Percentiles rank a stretch among this genome's conserved stretches.
Conservation (phyloP, 2,329 filamentous ascomycete genomes). For the Penicillium rolfsii region DNA sequence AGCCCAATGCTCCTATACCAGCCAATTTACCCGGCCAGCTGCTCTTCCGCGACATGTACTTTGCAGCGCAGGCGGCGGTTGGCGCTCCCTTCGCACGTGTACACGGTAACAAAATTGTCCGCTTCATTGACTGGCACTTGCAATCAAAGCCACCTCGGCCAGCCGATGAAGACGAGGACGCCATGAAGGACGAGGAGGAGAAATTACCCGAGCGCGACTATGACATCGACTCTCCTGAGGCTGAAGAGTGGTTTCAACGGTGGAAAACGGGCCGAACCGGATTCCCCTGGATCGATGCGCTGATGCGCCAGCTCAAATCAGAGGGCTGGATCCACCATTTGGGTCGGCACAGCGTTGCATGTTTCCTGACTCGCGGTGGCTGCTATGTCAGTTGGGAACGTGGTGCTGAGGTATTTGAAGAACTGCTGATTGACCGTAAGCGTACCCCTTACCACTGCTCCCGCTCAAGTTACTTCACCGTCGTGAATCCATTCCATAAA, state of each 20-base stretch:
- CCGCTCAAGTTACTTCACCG: neutral
- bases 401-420: conserved; percentile 76
- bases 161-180: neutral
- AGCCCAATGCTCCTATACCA: conserved; percentile 60
- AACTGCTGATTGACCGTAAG: conserved; percentile 68
- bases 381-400: conserved; percentile 81
- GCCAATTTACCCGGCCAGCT: conserved; percentile 73
- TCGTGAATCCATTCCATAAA: neutral
- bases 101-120: conserved; percentile 65
- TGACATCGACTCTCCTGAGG: conserved; percentile 63
- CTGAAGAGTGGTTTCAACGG: conserved; percentile 67
- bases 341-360: conserved; percentile 75
- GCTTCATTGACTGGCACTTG: conserved; percentile 80
- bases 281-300: conserved; percentile 78
- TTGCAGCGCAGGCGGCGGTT: conserved; percentile 71
- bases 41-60: conserved; percentile 82
- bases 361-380: conserved; percentile 77
- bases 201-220: conserved; percentile 62
- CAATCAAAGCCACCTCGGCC: conserved; percentile 56
- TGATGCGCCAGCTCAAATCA: conserved; percentile 72
- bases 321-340: conserved; percentile 84
- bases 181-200: conserved; percentile 29
- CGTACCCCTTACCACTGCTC: neutral
- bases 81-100: conserved; percentile 68
- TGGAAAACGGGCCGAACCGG: conserved; percentile 73